A percentile compares a stretch with the other conserved stretches of the same genome.
These are phyloP conservation scores for Hanseniaspora gamundiae DNA, from an alignment of 1,139 yeast species.

Conservation along the genomic window DNA sequence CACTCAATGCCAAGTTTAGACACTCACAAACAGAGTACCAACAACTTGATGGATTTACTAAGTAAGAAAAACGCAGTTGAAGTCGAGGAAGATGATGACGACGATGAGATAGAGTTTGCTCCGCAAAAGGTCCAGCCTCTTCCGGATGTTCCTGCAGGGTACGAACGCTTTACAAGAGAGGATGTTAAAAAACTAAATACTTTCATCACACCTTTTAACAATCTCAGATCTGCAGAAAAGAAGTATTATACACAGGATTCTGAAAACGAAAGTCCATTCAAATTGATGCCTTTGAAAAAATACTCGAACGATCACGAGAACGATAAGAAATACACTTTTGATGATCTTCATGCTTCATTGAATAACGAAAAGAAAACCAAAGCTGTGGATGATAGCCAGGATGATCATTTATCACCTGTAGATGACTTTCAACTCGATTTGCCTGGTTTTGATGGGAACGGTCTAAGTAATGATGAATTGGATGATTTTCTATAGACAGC, in stretches of 20 bases:
- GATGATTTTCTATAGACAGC: background rate
- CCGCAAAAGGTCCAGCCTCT: slow-evolving; percentile 14
- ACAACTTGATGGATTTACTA: slow-evolving; percentile 12
- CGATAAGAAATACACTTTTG: background rate
- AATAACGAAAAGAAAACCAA: background rate
- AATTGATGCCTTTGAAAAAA: background rate
- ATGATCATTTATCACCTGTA: background rate
- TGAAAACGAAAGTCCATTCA: background rate
- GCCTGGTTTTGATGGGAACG: slow-evolving; percentile 1
- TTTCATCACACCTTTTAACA: slow-evolving; percentile 12
- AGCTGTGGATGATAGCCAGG: background rate
- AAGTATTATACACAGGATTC: background rate
- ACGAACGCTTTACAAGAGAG: slow-evolving; percentile 12
- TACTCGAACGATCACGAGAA: background rate
- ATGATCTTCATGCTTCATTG: background rate
- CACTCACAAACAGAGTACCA: slow-evolving; percentile 9
- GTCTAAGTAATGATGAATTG: slow-evolving; percentile 1
- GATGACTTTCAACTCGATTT: background rate
- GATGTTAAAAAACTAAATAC: slow-evolving; percentile 17
- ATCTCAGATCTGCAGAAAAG: background rate
- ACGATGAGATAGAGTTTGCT: slow-evolving; percentile 17
- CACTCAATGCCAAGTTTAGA: background rate
- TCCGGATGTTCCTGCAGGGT: slow-evolving; percentile 18
- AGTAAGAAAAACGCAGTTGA: background rate
- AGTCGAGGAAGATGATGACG: slow-evolving; percentile 2